These are phyloP conservation scores for Fraxinus excelsior DNA, from an alignment of 257 asterid genomes.

Conservation along the genomic window DNA sequence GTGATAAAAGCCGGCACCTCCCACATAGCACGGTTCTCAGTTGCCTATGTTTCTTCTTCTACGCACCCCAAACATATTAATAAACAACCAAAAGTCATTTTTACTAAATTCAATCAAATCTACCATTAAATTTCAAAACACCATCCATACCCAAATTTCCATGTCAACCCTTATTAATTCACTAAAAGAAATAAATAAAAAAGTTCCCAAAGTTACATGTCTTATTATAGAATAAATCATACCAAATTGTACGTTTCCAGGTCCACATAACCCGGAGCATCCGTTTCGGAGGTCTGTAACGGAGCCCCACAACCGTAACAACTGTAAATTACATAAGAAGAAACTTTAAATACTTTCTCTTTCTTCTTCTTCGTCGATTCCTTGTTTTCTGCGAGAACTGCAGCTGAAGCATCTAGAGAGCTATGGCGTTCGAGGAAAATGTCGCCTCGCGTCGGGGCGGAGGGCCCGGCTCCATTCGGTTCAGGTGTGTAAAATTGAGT, in stretches of 20 bases:
- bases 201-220: too few species aligned
- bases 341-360: slow-evolving; percentile 45
- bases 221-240: background rate
- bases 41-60: slow-evolving; percentile 95
- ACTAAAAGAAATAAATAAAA: background rate
- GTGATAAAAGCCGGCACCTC: slow-evolving; percentile 90
- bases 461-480: slow-evolving; percentile 71
- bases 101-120: background rate
- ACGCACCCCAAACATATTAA: slow-evolving; percentile 29
- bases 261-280: slow-evolving; percentile 73
- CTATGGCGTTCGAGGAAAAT: slow-evolving; percentile 65
- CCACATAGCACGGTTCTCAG: slow-evolving; percentile 80
- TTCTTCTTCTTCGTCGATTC: slow-evolving; percentile 43
- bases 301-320: slow-evolving; percentile 98
- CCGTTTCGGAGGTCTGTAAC: slow-evolving; percentile 65
- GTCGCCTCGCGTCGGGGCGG: slow-evolving; percentile 86
- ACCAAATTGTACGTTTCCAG: slow-evolving; percentile 48
- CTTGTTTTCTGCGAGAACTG: slow-evolving; percentile 32
- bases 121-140: background rate
- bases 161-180: background rate
- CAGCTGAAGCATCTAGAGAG: slow-evolving; percentile 45
- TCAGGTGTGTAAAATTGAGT: slow-evolving; percentile 40
- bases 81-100: slow-evolving; percentile 18
- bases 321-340: slow-evolving; percentile 38
- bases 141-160: background rate